These are phyloP conservation scores for Russula emetica DNA, from an alignment of 768 basidiomycete genomes.

Conservation along the genomic window DNA sequence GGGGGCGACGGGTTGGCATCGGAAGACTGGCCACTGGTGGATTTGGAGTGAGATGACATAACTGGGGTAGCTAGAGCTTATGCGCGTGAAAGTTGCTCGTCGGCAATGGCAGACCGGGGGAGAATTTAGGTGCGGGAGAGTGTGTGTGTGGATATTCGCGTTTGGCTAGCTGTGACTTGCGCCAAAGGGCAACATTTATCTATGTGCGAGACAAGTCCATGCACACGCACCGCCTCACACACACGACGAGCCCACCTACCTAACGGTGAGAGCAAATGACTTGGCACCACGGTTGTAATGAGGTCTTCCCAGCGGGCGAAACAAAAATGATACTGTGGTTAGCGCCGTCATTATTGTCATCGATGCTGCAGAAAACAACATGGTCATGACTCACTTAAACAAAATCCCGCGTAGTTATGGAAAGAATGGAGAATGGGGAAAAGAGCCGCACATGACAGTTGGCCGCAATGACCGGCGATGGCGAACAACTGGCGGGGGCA, in stretches of 20 bases:
- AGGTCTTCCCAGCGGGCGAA: background rate
- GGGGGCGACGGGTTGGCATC: background rate
- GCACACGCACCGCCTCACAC: background rate
- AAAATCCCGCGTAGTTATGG: background rate
- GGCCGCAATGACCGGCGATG: background rate
- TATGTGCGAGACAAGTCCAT: background rate
- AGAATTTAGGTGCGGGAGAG: too few relatives aligned
- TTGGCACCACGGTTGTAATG: background rate
- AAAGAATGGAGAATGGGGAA: background rate
- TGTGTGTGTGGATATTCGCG: background rate
- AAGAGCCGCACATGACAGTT: background rate
- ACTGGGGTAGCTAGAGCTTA: background rate
- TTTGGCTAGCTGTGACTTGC: background rate
- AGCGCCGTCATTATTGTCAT: background rate
- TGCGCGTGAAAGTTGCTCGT: background rate
- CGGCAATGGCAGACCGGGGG: too few relatives aligned
- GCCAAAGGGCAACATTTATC: background rate
- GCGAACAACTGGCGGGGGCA: too few relatives aligned
- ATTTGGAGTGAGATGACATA: background rate
- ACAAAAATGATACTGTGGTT: background rate
- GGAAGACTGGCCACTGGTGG: background rate
- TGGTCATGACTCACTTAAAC: background rate
- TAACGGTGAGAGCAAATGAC: background rate
- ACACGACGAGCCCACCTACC: too few relatives aligned
- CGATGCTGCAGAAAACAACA: background rate